These are phyloP conservation scores for Candida tallmaniae DNA, from an alignment of 805 yeast species.

Conservation along the genomic window DNA sequence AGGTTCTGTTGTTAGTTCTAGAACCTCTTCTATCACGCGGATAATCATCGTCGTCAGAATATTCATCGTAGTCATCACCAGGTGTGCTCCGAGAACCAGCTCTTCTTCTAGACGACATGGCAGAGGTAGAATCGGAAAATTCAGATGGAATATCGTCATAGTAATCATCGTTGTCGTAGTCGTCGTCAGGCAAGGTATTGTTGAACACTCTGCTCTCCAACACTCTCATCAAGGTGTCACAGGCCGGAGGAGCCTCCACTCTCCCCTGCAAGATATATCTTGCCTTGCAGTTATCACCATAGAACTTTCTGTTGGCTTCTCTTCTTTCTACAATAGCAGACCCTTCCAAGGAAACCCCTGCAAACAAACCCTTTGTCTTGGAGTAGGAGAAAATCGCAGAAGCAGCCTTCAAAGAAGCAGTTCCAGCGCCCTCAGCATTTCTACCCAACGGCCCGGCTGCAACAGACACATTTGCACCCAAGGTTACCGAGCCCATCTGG, in stretches of 20 bases:
- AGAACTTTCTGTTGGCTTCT: constrained; percentile 93
- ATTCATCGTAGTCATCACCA: constrained; percentile 31
- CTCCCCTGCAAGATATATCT: constrained; percentile 77
- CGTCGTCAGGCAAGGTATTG: constrained; percentile 44
- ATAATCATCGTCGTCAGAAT: constrained; percentile 21
- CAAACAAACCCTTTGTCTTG: constrained; percentile 93
- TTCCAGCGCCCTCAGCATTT: constrained; percentile 95
- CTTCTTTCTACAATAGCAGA: constrained; percentile 95
- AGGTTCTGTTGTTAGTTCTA: constrained; percentile 5
- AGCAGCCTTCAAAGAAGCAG: constrained; percentile 81
- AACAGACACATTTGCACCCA: constrained; percentile 91
- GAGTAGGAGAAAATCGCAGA: constrained; percentile 93
- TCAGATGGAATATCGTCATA: constrained; percentile 66
- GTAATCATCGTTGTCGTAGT: constrained; percentile 57
- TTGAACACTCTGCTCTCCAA: constrained; percentile 82
- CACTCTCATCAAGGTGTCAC: constrained; percentile 81
- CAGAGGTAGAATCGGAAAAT: constrained; percentile 55
- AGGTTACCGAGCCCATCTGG: constrained; percentile 87
- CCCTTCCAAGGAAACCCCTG: constrained; percentile 96
- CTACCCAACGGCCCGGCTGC: constrained; percentile 98
- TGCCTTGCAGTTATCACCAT: constrained; percentile 88
- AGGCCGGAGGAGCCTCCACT: constrained; percentile 89
- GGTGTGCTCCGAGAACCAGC: constrained; percentile 18
- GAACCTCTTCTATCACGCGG: constrained; percentile 24
- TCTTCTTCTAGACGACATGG: constrained; percentile 22